phyloP scores from a whole-genome alignment of 192 early-diverging fungal genomes.

The Linnemannia schmuckeri region DNA sequence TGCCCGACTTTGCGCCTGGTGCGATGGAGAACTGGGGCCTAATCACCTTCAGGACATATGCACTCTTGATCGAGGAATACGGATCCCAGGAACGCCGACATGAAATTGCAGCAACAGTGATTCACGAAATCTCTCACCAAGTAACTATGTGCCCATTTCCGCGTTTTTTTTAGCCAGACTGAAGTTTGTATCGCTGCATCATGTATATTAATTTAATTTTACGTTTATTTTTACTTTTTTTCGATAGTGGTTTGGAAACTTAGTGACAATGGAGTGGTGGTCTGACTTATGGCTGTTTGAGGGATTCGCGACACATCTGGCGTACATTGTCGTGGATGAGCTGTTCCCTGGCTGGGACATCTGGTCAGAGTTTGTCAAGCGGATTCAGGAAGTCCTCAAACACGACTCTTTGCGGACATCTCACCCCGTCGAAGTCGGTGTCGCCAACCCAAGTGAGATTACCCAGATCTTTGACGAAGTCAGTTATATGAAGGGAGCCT shows the following conservation, averaged over 20 bases:
- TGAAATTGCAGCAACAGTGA: slow-evolving; percentile 56
- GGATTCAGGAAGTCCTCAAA: slow-evolving; percentile 78
- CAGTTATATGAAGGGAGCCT: slow-evolving; percentile 86
- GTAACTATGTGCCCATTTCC: neutral
- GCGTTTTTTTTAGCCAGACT: neutral
- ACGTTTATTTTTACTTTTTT: neutral
- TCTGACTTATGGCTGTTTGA: slow-evolving; percentile 64
- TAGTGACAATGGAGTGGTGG: slow-evolving; percentile 66
- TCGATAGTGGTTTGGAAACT: slow-evolving; percentile 60
- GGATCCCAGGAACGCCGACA: slow-evolving; percentile 40
- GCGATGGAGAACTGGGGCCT: slow-evolving; percentile 75
- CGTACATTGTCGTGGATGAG: slow-evolving; percentile 76
- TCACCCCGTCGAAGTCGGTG: slow-evolving; percentile 87
- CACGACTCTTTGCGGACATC: slow-evolving; percentile 83
- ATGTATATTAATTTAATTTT: neutral
- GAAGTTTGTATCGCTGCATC: neutral
- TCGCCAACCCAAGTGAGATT: slow-evolving; percentile 79
- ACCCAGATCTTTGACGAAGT: slow-evolving; percentile 90
- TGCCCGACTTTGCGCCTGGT: slow-evolving; percentile 73
- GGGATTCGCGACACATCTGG: slow-evolving; percentile 61
- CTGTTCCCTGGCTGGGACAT: slow-evolving; percentile 85
- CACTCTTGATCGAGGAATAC: slow-evolving; percentile 52
- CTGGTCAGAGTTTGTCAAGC: slow-evolving; percentile 79
- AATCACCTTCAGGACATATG: slow-evolving; percentile 54
- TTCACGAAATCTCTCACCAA: slow-evolving; percentile 58